Evolutionary conservation across 2,329 filamentous ascomycete species (phyloP).

Genomic region (Nemania diffusa): DNA sequence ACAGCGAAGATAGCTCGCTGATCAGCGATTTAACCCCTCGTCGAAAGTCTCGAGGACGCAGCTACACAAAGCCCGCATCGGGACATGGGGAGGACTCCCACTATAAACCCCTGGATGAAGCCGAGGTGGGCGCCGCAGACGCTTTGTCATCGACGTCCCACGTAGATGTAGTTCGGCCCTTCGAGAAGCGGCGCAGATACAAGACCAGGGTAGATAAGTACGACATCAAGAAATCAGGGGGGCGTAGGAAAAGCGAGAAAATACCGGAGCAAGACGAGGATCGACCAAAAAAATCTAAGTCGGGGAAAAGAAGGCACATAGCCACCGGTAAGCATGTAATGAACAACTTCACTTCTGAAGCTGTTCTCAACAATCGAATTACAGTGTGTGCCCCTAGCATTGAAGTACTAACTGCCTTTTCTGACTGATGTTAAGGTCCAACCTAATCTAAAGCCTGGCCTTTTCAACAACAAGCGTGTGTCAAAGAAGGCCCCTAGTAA

Average conservation of each 20-base stretch:
- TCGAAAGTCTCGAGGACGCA: conserved; percentile 27
- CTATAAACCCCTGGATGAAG: conserved; percentile 25
- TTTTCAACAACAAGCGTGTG: conserved; percentile 58
- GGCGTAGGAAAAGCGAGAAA: conserved; percentile 43
- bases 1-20: conserved; percentile 44
- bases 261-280: conserved; percentile 26
- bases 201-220: conserved; percentile 69
- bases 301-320: conserved; percentile 46
- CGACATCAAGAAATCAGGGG: conserved; percentile 53
- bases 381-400: conserved; percentile 56
- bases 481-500: conserved; percentile 52
- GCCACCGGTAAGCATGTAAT: conserved; percentile 60
- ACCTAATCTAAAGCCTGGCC: conserved; percentile 51
- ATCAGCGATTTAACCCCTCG: conserved; percentile 40
- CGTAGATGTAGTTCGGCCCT: conserved; percentile 43
- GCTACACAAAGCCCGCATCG: conserved; percentile 7
- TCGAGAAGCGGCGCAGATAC: conserved; percentile 62
- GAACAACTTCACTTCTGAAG: conserved; percentile 65
- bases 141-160: conserved; percentile 38
- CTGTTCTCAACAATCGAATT: conserved; percentile 62
- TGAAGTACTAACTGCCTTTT: neutral
- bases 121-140: conserved; percentile 24
- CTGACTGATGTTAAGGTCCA: conserved; percentile 43
- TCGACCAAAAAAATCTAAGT: conserved; percentile 36
- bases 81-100: conserved; percentile 26